phyloP scores from a whole-genome alignment of 805 yeast genomes.

The Metschnikowia sp. region DNA sequence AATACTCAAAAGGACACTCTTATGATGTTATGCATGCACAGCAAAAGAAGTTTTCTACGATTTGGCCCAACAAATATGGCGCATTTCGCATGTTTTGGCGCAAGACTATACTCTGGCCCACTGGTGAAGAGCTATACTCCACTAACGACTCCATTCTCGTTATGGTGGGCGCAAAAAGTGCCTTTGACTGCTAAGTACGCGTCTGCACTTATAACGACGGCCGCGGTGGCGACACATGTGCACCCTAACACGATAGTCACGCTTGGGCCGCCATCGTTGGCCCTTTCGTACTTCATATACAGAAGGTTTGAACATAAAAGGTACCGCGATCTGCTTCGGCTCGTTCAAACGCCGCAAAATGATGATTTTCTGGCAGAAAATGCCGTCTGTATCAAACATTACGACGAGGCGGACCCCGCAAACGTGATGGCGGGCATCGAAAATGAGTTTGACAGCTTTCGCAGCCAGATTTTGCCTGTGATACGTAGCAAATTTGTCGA shows the following conservation, averaged over 20 bases:
- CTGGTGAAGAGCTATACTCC: slow-evolving; percentile 33
- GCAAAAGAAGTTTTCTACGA: too few relatives aligned
- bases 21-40: too few relatives aligned
- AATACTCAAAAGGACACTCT: too few relatives aligned
- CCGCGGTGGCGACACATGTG: slow-evolving; percentile 28
- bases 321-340: slow-evolving; percentile 15
- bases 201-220: slow-evolving; percentile 23
- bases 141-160: slow-evolving; percentile 20
- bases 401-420: slow-evolving; percentile 31
- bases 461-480: slow-evolving; percentile 24
- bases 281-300: slow-evolving; percentile 26
- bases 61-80: too few relatives aligned
- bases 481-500: slow-evolving; percentile 28
- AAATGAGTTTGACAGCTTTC: slow-evolving; percentile 35
- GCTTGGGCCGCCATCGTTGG: slow-evolving; percentile 33
- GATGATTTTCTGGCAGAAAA: neutral
- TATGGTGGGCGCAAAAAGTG: slow-evolving; percentile 26
- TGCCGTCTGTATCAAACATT: slow-evolving; percentile 18
- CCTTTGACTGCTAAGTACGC: slow-evolving; percentile 29
- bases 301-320: slow-evolving; percentile 13
- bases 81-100: neutral
- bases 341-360: slow-evolving; percentile 5
- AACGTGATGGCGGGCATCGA: slow-evolving; percentile 36
- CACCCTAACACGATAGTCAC: slow-evolving; percentile 37
- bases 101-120: slow-evolving; percentile 19